Evolutionary conservation across 1,284 basidiomycete species (phyloP), one percentile per base, ranked within the genome.

Genomic region (Austropuccinia psidii): DNA sequence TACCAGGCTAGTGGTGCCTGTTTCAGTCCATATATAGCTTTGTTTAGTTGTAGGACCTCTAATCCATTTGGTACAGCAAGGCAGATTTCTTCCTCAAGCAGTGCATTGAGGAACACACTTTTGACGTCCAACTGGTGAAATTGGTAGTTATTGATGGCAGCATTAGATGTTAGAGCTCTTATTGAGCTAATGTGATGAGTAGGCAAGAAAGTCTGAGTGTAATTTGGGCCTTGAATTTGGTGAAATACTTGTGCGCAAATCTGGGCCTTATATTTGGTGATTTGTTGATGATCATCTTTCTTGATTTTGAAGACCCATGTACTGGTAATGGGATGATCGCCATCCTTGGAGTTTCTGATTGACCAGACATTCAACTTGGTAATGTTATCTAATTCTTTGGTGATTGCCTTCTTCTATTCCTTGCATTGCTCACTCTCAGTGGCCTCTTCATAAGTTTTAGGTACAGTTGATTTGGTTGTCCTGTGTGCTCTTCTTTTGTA

Each of bases 1-100:
- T 69, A 47, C 67, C 67, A 69, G 6, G 41, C 17, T 33, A 21
- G 4, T 1, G 43, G 67, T 24, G 67, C 37, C 29, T 58, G 52
- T 35, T 60, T 69, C 37, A 58, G 37, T 1, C 67, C 27, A 39
- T 69, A 60, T 7, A 69, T 52, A 0, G 21, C 27, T 17, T 60
- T 57, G n/a, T 57, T 21, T 4, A 61, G 58, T 7, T 41, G n/a
- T 5, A 61, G 58, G 5, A 39, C 15, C 8, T 7, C 6, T 1
- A 61, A 7, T 27, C 33, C 35, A n/a, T 35, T 24, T 21, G 58
- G 58, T 24, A 11, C 4, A 15, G 24, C 6, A 17, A 61, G 21
- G 21, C 43, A 61, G 17, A 61, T 61, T 61, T 15, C 29, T 33
- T 61, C 37, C 15, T 61, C 58, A 24, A 61, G 31, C 4, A 13